Base-by-base conservation (phyloP, 2,329 filamentous ascomycete genomes). In the Pleomassaria siparia region DNA sequence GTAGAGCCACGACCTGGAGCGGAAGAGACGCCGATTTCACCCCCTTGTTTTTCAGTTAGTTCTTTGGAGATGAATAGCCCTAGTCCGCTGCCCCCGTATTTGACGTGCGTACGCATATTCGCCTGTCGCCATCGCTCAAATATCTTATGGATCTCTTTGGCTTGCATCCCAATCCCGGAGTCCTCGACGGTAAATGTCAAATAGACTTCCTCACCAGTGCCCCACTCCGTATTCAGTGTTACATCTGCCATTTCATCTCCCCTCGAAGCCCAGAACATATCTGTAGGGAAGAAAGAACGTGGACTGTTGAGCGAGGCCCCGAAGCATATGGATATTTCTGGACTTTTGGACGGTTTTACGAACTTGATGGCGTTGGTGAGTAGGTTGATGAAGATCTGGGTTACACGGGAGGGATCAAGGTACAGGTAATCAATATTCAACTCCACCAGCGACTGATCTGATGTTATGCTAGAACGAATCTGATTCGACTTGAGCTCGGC, bases 301-400 rank as follows among this genome's bases (percentile, higher is more conserved):
- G 67, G 66, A 12, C 56, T 43, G 4, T 51, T 47, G 7, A 48
- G 44, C 20, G 57, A 53, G 1, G 70, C 73, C 11, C 72, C 70
- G 7, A 71, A 63, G 12, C 60, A 66, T 9, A 77, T 66, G 0
- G 61, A 66, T 42, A 77, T 72, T 11, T 55, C 56, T 0, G 71
- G 69, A 2, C 54, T 51, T 2, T 61, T 41, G 1, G 65, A 63
- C 18, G 67, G 57, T 30, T 73, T 70, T 1, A 74, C 75, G 42
- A 73, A 73, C 22, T 73, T 73, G 54, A 73, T 69, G 1, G 65
- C 66, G 29, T 74, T 73, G 2, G 87, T 90, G 15, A 92, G 73
- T 3, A 92, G 74, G 60, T 91, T 92, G 9, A 86, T 89, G 37
- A 92, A 82, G 49, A 95, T 90, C 62, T 95, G 91, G 0, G 74